A percentile compares a stretch with the other conserved stretches of the same genome.
Evolutionary conservation across 768 basidiomycete species (phyloP).

Genomic region (Leucosporidium yakuticum): DNA sequence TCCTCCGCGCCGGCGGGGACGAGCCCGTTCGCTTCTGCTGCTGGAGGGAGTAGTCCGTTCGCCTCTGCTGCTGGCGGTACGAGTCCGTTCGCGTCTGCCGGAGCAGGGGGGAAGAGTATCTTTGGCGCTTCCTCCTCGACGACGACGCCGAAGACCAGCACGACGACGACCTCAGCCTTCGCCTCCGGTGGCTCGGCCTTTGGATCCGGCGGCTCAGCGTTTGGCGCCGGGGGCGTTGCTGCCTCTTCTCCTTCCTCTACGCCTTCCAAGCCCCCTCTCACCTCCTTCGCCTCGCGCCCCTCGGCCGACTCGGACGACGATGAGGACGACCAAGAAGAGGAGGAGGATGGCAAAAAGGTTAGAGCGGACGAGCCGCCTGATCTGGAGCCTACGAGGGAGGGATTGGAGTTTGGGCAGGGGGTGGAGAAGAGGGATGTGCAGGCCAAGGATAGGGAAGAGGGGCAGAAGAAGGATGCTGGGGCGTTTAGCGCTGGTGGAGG

Average conservation of each 20-base stretch:
- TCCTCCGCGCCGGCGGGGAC: neutral
- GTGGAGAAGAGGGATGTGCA: neutral
- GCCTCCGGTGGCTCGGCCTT: neutral
- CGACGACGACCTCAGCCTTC: constrained; percentile 1
- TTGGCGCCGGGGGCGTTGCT: neutral
- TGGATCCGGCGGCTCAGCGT: neutral
- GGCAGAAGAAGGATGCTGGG: too few species aligned
- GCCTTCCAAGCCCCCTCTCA: too few species aligned
- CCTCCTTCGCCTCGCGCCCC: too few species aligned
- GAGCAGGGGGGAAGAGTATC: too few species aligned
- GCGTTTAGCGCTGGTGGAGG: too few species aligned
- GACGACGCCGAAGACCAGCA: too few species aligned
- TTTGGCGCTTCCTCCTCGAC: too few species aligned
- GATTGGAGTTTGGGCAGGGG: constrained; percentile 16
- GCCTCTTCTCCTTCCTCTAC: neutral
- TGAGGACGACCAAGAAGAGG: constrained; percentile 14
- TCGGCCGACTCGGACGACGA: constrained; percentile 6
- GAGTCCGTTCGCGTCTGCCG: too few species aligned
- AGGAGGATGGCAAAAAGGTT: neutral
- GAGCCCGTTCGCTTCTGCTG: neutral
- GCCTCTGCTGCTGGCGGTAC: too few species aligned
- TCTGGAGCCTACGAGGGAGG: constrained; percentile 24
- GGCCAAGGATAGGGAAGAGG: too few species aligned
- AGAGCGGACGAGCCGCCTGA: constrained; percentile 35
- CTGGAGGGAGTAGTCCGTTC: neutral